Base-by-base conservation (phyloP, 495 filamentous ascomycete species). In the Trypethelium eluteriae region DNA sequence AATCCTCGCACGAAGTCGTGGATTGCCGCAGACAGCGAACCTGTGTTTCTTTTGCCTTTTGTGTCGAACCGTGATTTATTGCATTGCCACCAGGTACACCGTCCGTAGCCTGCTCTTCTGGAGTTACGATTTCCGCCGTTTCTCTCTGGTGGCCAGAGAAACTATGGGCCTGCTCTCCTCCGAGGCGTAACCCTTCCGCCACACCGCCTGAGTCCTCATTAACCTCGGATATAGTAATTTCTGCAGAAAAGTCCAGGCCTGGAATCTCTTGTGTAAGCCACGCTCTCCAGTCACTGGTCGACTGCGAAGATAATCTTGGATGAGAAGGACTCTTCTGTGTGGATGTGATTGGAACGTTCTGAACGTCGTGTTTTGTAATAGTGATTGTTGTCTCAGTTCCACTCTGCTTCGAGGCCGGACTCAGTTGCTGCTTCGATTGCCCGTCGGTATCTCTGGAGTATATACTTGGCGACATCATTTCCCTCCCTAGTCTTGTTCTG, bases 391-490 rank as follows among this genome's bases (percentile, higher is more conserved):
- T 59, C 53, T 59, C 53, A 7, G 25, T 10, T 6, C 53, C 53
- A 36, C 53, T 59, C 32, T 59, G 53, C 32, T 36, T 59, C 36
- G 53, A 59, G 36, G 32, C 32, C 14, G 53, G 53, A 36, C 53
- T 59, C 36, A 14, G 53, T 18, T 59, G 53, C 7, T 35, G 25
- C 14, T 14, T 59, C 6, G 53, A 59, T 7, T 36, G 53, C 5
- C 70, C 73, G 64, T 76, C 70, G 1, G 70, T 75, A 38, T 69
- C 72, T 14, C 70, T 70, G 14, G 76, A 78, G 62, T 78, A 78
- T 11, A 78, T 49, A 62, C 76, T 78, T 2, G 76, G 76, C 7
- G 76, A 78, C 16, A 78, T 39, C 14, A 72, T 44, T 35, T 36
- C 32, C 36, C 53, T 59, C 53, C 3, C 53, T 14, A 59, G 32